Base-by-base conservation (phyloP, 2,329 filamentous ascomycete species). In the Hymenoscyphus scutula region DNA sequence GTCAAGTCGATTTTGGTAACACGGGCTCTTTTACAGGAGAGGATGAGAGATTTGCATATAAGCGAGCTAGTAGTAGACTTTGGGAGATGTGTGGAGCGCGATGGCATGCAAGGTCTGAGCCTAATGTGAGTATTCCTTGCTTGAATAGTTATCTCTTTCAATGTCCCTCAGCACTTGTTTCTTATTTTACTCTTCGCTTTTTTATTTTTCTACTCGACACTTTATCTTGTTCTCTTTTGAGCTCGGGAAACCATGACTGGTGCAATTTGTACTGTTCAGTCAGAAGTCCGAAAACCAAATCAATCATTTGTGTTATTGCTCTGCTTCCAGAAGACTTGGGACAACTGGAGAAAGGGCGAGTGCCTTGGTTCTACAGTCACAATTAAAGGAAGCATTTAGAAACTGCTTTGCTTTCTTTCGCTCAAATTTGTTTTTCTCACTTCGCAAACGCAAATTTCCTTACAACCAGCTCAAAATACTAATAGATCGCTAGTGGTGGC, bases 21-120 rank as follows among this genome's bases (percentile, higher is more conserved):
- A 82, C 87, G 0, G 78, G 81, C 11, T 85, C 84, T 0, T 89
- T 94, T 70, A 93, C 89, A 0, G 91, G 91, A 13, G 89, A 93
- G 73, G 91, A 94, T 73, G 90, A 94, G 74, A 81, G 85, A 13
- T 95, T 95, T 73, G 90, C 90, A 0, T 93, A 92, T 69, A 91
- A 91, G 75, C 81, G 91, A 27, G 91, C 90, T 1, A 81, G 85
- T 53, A 91, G 88, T 67, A 79, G 91, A n/a, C 77, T 95, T 2
- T 95, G 90, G 90, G 90, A 95, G 76, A 85, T 95, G 73, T 94
- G 90, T 74, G 85, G 89, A 19, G 80, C 79, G 41, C 79, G 82
- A 64, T 94, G 90, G 90, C 91, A 91, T 77, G 81, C 81, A 2
- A 77, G 89, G 55, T 78, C 76, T 3, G 83, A 82, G 3, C 76